phyloP scores from a whole-genome alignment of 805 yeast genomes.

The Yarrowia sp. region DNA sequence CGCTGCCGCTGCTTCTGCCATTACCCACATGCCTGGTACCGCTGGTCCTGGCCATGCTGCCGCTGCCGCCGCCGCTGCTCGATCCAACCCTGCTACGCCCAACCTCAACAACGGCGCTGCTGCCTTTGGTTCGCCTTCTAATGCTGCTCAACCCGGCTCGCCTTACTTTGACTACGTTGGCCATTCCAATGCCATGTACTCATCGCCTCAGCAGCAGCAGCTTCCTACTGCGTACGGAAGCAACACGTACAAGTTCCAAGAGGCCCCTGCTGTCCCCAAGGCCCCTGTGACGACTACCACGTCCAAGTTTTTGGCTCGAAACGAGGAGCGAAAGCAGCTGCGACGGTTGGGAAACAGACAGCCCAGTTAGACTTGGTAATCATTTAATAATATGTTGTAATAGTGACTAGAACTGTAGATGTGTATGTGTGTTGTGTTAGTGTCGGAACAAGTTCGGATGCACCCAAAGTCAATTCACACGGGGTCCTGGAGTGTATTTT shows the following conservation, averaged over 20 bases:
- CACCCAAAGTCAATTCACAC: background rate
- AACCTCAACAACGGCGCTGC: background rate
- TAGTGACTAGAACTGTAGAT: background rate
- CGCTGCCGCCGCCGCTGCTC: constrained; percentile 10
- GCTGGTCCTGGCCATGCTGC: constrained; percentile 15
- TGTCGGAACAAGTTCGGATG: constrained; percentile 8
- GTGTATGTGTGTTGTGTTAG: background rate
- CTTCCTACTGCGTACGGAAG: constrained; percentile 16
- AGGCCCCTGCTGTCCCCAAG: constrained; percentile 20
- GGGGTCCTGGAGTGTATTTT: background rate
- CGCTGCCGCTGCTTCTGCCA: constrained; percentile 22
- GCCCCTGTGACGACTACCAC: constrained; percentile 25
- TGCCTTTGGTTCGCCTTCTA: constrained; percentile 11
- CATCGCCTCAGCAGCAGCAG: constrained; percentile 18
- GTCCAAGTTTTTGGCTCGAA: constrained; percentile 24
- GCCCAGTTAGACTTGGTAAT: constrained; percentile 8
- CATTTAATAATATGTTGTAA: constrained; percentile 13
- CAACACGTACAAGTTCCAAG: constrained; percentile 11
- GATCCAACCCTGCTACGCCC: constrained; percentile 9
- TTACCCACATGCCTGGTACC: constrained; percentile 2
- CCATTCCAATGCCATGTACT: constrained; percentile 13
- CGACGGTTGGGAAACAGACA: constrained; percentile 20
- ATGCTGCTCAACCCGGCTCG: constrained; percentile 15
- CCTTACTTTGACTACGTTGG: constrained; percentile 22
- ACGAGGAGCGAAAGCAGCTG: constrained; percentile 24